Evolutionary conservation across 768 basidiomycete genomes (phyloP), one percentile per base, ranked within the genome.

Genomic region (Cystobasidiopsis lactophilus): DNA sequence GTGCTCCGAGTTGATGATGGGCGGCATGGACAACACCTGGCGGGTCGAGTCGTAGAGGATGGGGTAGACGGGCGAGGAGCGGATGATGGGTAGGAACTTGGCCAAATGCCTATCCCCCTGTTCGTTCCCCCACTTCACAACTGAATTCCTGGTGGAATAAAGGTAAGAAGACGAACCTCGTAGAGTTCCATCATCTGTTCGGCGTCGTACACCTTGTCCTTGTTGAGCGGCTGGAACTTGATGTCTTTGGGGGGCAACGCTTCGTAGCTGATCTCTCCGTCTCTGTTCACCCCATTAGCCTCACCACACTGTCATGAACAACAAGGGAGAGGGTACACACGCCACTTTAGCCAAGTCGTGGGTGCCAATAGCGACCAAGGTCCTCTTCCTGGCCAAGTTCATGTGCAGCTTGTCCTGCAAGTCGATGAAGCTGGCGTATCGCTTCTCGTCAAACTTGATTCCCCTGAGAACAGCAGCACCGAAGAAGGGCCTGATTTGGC

Each of bases 331-430:
- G 27, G 26, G 18, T 9, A 89, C 89, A 3, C 78, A 72, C 52
- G 77, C 72, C 51, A 98, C 69, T 3, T 82, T 85, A 66, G 95
- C 88, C 46, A 98, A 68, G 69, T 98, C 93, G 60, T 98, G 93
- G 1, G 93, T 98, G 52, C 93, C 93, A 58, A 98, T 93, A 19
- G 93, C 77, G 44, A 91, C 93, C 40, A 98, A 75, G 63, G 82
- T 83, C 53, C 93, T 73, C 58, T 81, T 73, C 53, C 93, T 73
- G 63, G 85, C 88, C 31, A 98, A 75, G 67, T 98, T 98, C 63
- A 89, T 82, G 65, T 98, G 93, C 47, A 98, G 73, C 68, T 96
- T 98, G 65, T 98, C 93, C 69, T 98, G 93, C n/a, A 98, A 71
- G 64, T 96, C 93, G 60, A 98, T 91, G 75, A 98, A 96, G 57